phyloP scores from a whole-genome alignment of 768 basidiomycete genomes.

The Macrocybe gigantea region DNA sequence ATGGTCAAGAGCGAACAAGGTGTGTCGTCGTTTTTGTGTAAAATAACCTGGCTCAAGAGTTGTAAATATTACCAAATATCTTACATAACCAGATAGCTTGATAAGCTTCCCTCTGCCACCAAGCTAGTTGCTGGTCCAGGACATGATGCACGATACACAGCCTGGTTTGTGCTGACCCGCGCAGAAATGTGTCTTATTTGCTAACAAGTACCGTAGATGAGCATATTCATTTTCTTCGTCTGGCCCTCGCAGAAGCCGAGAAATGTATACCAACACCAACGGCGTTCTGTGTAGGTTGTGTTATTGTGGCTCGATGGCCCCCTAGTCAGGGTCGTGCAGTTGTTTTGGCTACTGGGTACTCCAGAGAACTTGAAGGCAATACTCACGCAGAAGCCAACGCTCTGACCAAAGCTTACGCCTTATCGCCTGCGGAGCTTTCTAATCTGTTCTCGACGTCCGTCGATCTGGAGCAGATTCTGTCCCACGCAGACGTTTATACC shows the following conservation, averaged over 20 bases:
- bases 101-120: too few relatives aligned
- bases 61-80: too few relatives aligned
- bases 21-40: background rate
- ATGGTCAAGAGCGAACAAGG: slow-evolving; percentile 8
- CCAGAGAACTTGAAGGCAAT: slow-evolving; percentile 87
- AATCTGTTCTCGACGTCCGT: slow-evolving; percentile 33
- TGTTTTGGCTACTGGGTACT: slow-evolving; percentile 76
- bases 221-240: slow-evolving; percentile 41
- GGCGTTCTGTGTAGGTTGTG: slow-evolving; percentile 91
- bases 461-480: slow-evolving; percentile 43
- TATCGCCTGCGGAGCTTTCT: slow-evolving; percentile 38
- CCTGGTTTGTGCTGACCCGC: background rate
- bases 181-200: background rate
- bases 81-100: too few relatives aligned
- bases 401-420: slow-evolving; percentile 57
- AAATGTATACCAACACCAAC: slow-evolving; percentile 65
- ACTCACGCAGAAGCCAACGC: slow-evolving; percentile 98
- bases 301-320: slow-evolving; percentile 51
- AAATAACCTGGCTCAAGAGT: background rate
- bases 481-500: slow-evolving; percentile 76
- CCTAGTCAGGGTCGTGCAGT: slow-evolving; percentile 30
- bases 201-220: slow-evolving; percentile 5
- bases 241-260: slow-evolving; percentile 66
- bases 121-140: too few relatives aligned
- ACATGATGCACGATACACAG: too few relatives aligned